These are phyloP conservation scores for Jamesozyma rosinii DNA, from an alignment of 805 yeast species.

Conservation along the genomic window DNA sequence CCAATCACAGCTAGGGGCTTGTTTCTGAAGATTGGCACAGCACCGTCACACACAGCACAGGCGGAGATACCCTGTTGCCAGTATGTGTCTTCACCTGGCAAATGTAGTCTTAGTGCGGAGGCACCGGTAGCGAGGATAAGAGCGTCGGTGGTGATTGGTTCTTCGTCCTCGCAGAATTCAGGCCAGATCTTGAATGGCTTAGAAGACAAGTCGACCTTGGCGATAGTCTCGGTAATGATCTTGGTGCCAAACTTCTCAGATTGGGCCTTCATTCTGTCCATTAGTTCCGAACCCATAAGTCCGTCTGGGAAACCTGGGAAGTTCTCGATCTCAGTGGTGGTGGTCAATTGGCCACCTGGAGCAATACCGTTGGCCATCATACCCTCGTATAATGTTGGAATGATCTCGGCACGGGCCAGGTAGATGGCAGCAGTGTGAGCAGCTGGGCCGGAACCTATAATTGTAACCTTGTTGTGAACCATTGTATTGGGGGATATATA, in stretches of 20 bases:
- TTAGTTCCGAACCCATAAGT: conserved; percentile 73
- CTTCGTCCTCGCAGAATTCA: conserved; percentile 86
- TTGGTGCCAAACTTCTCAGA: conserved; percentile 83
- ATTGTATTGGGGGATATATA: conserved; percentile 32
- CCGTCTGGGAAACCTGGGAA: conserved; percentile 98
- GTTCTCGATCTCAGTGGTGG: conserved; percentile 97
- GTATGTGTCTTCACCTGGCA: conserved; percentile 95
- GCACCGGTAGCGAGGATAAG: conserved; percentile 96
- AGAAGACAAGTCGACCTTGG: conserved; percentile 80
- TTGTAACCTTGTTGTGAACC: conserved; percentile 79
- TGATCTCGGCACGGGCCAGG: conserved; percentile 90
- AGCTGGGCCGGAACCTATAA: conserved; percentile 97
- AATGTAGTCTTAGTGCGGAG: conserved; percentile 83
- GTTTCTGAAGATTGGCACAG: conserved; percentile 96
- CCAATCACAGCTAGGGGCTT: conserved; percentile 96
- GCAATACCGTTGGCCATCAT: conserved; percentile 94
- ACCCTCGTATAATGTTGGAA: conserved; percentile 91
- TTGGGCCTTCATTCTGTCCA: conserved; percentile 92
- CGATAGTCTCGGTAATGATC: conserved; percentile 87
- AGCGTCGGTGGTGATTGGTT: conserved; percentile 87
- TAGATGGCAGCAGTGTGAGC: conserved; percentile 99
- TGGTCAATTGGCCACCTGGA: conserved; percentile 97
- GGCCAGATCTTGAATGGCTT: conserved; percentile 96
- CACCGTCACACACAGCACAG: conserved; percentile 99
- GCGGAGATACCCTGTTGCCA: conserved; percentile 99